A percentile compares a stretch with the other conserved stretches of the same genome.
These are phyloP conservation scores for Fusarium fujikuroi DNA, from an alignment of 2,329 filamentous ascomycete genomes.

Conservation along the genomic window DNA sequence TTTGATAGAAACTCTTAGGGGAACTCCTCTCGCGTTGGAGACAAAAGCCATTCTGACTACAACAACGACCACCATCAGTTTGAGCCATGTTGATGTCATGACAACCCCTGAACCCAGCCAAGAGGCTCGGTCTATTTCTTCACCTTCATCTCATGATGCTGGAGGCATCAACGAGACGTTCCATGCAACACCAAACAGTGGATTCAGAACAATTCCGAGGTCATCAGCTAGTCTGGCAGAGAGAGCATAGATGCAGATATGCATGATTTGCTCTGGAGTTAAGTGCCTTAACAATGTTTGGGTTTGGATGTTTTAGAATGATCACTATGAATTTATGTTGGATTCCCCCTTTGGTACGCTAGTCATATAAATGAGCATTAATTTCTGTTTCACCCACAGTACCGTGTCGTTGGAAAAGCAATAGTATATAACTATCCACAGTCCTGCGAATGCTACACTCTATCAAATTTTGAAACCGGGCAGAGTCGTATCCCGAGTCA, in stretches of 20 bases:
- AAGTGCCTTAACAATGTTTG: neutral
- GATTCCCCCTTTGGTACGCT: neutral
- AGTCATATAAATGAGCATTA: neutral
- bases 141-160: neutral
- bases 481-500: slow-evolving; percentile 43
- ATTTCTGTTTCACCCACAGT: neutral
- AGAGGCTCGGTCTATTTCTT: slow-evolving; percentile 1
- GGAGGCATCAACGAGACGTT: slow-evolving; percentile 3
- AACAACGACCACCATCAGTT: slow-evolving; percentile 3
- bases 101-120: slow-evolving; percentile 8
- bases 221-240: slow-evolving; percentile 33
- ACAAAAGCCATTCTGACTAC: neutral
- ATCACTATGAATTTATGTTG: neutral
- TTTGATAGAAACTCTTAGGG: slow-evolving; percentile 1
- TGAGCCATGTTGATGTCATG: neutral
- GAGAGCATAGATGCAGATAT: slow-evolving; percentile 3
- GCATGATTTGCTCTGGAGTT: neutral
- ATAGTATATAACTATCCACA: neutral
- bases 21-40: neutral
- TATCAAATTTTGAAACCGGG: slow-evolving; percentile 46
- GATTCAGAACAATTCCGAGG: slow-evolving; percentile 43
- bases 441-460: slow-evolving; percentile 35
- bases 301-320: neutral
- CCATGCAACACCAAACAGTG: slow-evolving; percentile 19
- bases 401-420: neutral